Base-by-base conservation (phyloP, 2,329 filamentous ascomycete genomes). In the Monosporascus sp. region DNA sequence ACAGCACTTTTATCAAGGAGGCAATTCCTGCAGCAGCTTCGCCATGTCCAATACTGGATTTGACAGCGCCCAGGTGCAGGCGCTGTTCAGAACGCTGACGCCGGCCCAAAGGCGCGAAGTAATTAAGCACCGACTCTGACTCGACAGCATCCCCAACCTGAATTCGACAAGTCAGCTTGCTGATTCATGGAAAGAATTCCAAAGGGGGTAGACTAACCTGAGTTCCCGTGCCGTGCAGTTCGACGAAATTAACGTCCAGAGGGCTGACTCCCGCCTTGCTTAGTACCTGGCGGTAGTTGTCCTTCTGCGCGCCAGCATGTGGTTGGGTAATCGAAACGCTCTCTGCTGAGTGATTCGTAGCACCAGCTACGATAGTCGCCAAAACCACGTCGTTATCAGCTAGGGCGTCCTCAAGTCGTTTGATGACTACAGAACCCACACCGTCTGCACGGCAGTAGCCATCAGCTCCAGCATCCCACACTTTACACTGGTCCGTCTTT, bases 221-320 rank as follows among this genome's bases (percentile, higher is more conserved):
- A 24, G 85, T 89, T 43, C 85, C 86, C 4, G 86, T 88, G 7
- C 85, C 86, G 64, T 89, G 85, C 75, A 87, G 81, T 64, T 88
- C 85, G 7, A 87, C 79, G 60, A 84, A 87, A 61, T 75, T 78
- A 52, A 89, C 76, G 49, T 86, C 64, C 56, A 60, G 63, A 8
- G 49, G 69, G 61, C 86, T 78, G 31, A 88, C 71, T 48, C 79
- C 79, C 44, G 84, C 80, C 36, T 82, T 75, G 31, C 77, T 77
- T 31, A 83, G 74, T 36, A 85, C 77, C 51, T 75, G 78, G 60
- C 76, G 78, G 67, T 80, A 88, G 3, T 88, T 72, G 56, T 76
- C 76, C 45, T 81, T 75, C 61, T 90, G 87, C 0, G 82, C 79
- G 31, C 77, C 81, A 5, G 77, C 81, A 58, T 88, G 84, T 0